Conservation (phyloP, 345 rosid species). For the Euphorbia lathyris region DNA sequence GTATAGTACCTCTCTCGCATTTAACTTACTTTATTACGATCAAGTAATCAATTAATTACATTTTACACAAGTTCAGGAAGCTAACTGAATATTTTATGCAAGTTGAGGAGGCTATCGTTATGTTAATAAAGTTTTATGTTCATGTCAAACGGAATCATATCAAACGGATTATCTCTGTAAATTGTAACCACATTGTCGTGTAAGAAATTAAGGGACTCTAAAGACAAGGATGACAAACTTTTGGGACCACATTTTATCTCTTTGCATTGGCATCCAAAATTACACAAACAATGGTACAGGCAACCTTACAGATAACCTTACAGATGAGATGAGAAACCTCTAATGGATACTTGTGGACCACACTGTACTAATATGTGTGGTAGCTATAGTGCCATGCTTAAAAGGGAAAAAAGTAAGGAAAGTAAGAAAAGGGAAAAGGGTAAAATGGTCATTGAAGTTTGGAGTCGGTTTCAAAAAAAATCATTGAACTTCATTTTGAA, state of each 20-base stretch:
- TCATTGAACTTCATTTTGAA: no score
- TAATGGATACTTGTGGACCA: slow-evolving; percentile 10
- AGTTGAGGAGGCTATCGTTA: no score
- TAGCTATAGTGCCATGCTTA: not conserved
- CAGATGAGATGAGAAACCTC: not conserved
- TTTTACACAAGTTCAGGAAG: no score
- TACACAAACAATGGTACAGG: not conserved
- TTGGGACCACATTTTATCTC: slow-evolving; percentile 7
- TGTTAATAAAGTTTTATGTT: no score
- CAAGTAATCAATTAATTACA: no score
- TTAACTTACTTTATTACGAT: no score
- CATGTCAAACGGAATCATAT: no score
- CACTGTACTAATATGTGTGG: not conserved
- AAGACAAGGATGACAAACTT: not conserved
- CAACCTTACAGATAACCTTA: not conserved
- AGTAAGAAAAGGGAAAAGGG: not conserved
- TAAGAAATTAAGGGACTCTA: not conserved
- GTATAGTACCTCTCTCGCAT: no score
- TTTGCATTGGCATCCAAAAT: not conserved
- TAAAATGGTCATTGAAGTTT: not conserved
- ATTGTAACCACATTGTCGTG: no score
- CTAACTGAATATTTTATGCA: no score
- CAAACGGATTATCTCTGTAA: no score
- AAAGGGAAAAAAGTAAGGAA: not conserved
- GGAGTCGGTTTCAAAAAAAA: no score